phyloP scores from a whole-genome alignment of 1,284 basidiomycete genomes.

The Sporisorium graminicola region DNA sequence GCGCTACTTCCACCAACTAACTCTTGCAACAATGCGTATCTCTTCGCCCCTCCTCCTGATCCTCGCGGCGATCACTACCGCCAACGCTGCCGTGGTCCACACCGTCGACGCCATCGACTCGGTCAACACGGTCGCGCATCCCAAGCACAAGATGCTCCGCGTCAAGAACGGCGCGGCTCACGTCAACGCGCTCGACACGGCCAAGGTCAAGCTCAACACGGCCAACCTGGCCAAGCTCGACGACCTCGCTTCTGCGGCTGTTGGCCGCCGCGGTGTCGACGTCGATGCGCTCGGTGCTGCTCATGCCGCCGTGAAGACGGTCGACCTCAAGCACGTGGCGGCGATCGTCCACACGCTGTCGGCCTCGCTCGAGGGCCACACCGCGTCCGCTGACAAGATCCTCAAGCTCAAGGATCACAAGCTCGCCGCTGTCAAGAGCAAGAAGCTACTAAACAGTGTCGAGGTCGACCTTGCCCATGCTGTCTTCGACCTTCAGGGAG shows the following conservation, averaged over 20 bases:
- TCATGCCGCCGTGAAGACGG: slow-evolving; percentile 3
- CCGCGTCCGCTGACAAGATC: slow-evolving; percentile 12
- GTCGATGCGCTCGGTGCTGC: background rate
- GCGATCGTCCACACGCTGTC: slow-evolving; percentile 34
- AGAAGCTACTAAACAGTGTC: slow-evolving; percentile 14
- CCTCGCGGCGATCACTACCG: slow-evolving; percentile 31
- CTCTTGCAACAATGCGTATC: slow-evolving; percentile 28
- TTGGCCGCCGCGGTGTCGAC: slow-evolving; percentile 8
- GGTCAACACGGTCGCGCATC: slow-evolving; percentile 1
- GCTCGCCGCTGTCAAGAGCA: background rate
- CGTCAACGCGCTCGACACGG: slow-evolving; percentile 23
- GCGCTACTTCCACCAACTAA: background rate
- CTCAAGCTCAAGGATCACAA: slow-evolving; percentile 23
- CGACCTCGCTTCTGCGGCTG: slow-evolving; percentile 15
- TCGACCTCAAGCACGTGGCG: slow-evolving; percentile 36
- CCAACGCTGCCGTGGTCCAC: slow-evolving; percentile 29
- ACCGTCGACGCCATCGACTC: background rate
- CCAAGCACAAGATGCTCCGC: slow-evolving; percentile 21
- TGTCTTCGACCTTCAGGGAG: slow-evolving; percentile 5
- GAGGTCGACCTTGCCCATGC: slow-evolving; percentile 7
- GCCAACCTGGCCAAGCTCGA: slow-evolving; percentile 21
- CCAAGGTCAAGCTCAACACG: slow-evolving; percentile 11
- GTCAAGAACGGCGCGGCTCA: slow-evolving; percentile 25
- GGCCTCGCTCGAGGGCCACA: slow-evolving; percentile 26
- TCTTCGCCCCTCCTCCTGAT: slow-evolving; percentile 33